Conservation (phyloP, 2,329 filamentous ascomycete species). For the Trichoderma harzianum region DNA sequence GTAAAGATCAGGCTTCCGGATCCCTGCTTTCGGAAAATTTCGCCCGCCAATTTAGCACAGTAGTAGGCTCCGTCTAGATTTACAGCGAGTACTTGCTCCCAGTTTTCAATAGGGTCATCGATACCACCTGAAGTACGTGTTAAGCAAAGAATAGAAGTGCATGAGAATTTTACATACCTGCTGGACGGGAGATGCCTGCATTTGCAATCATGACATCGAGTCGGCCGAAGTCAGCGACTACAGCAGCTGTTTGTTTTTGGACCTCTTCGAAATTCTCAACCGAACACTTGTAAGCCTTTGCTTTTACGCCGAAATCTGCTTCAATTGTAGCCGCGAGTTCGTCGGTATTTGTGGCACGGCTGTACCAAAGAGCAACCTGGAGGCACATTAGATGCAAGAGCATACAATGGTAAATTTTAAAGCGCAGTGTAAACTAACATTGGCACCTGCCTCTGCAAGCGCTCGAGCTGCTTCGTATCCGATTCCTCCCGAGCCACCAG, state of each 20-base stretch:
- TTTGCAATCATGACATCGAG: slow-evolving; percentile 37
- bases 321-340: slow-evolving; percentile 13
- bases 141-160: slow-evolving; percentile 23
- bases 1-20: neutral
- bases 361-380: neutral
- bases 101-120: neutral
- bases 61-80: neutral
- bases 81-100: neutral
- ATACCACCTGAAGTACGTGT: neutral
- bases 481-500: slow-evolving; percentile 21
- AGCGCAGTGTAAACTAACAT: slow-evolving; percentile 2
- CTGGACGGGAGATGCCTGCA: slow-evolving; percentile 37
- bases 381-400: neutral
- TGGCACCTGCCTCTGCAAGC: slow-evolving; percentile 22
- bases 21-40: neutral
- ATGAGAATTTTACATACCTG: slow-evolving; percentile 24
- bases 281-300: slow-evolving; percentile 19
- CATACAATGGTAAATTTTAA: neutral
- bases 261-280: slow-evolving; percentile 23
- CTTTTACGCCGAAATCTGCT: slow-evolving; percentile 21
- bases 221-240: slow-evolving; percentile 31
- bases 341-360: neutral
- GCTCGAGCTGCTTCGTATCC: slow-evolving; percentile 21
- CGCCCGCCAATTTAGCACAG: neutral
- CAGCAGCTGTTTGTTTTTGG: slow-evolving; percentile 24